These are phyloP conservation scores for Platanthera guangdongensis DNA, from an alignment of 106 monocot genomes.

Conservation along the genomic window DNA sequence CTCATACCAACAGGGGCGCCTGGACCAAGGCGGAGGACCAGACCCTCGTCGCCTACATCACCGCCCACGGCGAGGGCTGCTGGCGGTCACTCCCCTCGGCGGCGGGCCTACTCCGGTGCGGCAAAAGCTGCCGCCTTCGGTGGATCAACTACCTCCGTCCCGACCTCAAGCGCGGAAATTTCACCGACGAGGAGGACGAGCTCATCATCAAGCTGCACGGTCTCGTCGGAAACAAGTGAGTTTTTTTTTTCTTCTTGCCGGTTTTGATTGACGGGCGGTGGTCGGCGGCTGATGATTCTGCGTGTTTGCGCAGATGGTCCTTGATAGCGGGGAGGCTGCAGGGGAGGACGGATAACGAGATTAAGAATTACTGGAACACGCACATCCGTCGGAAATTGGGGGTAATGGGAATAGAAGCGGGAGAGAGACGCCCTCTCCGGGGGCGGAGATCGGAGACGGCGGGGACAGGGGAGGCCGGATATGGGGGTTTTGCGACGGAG, in stretches of 20 bases:
- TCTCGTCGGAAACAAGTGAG: constrained; percentile 35
- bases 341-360: constrained; percentile 78
- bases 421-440: constrained; percentile 25
- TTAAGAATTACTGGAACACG: constrained; percentile 88
- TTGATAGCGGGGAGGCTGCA: constrained; percentile 76
- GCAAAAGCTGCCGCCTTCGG: constrained; percentile 43
- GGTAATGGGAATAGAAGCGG: constrained; percentile 54
- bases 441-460: not conserved
- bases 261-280: not conserved
- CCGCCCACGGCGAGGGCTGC: constrained; percentile 46
- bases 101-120: constrained; percentile 33
- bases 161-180: constrained; percentile 52
- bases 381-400: constrained; percentile 70
- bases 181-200: constrained; percentile 46
- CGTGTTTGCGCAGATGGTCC: constrained; percentile 46
- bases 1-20: constrained; percentile 45
- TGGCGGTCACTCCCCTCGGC: constrained; percentile 49
- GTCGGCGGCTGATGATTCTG: not conserved
- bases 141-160: constrained; percentile 45
- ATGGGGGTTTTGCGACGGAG: not conserved
- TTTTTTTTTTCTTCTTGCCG: too few relatives aligned
- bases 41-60: constrained; percentile 35
- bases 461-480: not conserved
- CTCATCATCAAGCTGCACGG: constrained; percentile 56
- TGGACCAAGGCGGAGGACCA: constrained; percentile 59